These are phyloP conservation scores for Microstroma glucosiphilum DNA, from an alignment of 1,284 basidiomycete genomes.

Conservation along the genomic window DNA sequence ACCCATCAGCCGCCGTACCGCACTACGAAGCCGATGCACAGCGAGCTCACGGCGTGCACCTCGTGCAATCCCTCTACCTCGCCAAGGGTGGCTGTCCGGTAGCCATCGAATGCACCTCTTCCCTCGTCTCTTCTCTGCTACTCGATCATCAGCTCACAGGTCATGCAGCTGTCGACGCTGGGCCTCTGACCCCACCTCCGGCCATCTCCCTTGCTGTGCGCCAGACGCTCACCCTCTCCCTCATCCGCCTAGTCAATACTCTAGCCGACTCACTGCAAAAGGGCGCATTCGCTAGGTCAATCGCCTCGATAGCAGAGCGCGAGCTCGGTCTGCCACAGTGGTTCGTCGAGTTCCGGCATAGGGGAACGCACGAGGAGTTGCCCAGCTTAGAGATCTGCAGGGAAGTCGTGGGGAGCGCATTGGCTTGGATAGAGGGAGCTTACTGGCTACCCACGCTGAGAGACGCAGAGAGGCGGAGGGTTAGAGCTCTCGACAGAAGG, in stretches of 20 bases:
- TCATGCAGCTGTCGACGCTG: neutral
- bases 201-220: constrained; percentile 3
- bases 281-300: constrained; percentile 70
- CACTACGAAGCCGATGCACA: neutral
- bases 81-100: constrained; percentile 42
- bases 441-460: constrained; percentile 37
- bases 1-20: neutral
- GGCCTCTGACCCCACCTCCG: neutral
- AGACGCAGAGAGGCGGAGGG: neutral
- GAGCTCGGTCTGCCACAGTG: constrained; percentile 72
- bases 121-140: constrained; percentile 32
- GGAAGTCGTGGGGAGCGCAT: constrained; percentile 55
- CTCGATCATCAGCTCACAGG: constrained; percentile 30
- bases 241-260: constrained; percentile 66
- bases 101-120: constrained; percentile 42
- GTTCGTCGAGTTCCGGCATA: constrained; percentile 90
- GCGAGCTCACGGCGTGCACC: constrained; percentile 11
- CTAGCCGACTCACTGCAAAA: constrained; percentile 82
- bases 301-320: constrained; percentile 77
- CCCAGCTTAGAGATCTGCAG: constrained; percentile 75
- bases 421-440: constrained; percentile 36
- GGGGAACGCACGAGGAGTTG: constrained; percentile 90
- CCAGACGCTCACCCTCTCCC: constrained; percentile 22
- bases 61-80: constrained; percentile 36
- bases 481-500: constrained; percentile 2